Evolutionary conservation across 2,329 filamentous ascomycete genomes (phyloP), one percentile per base, ranked within the genome.

Genomic region (Hymenoscyphus fructigenus): DNA sequence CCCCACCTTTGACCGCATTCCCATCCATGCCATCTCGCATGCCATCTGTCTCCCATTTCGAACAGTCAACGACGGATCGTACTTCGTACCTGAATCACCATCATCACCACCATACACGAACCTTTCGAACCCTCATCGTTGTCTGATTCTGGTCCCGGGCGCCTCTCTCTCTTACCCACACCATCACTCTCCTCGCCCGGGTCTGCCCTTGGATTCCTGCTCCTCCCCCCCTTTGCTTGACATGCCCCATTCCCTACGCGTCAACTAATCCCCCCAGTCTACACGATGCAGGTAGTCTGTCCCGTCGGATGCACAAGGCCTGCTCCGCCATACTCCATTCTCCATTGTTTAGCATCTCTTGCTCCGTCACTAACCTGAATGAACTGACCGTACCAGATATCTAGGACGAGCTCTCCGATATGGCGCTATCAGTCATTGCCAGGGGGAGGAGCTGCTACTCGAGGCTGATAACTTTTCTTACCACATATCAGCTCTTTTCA

Each of bases 381-480:
- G 38, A 20, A 55, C 44, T 38, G 12, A 32, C 38, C 59, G 41
- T 60, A 28, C 14, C 59, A 26, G 23, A 28, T 50, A 23, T 26
- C 47, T 50, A 50, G 20, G 6, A 23, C 28, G 41, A 57, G n/a
- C 34, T 14, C 32, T 32, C 47, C 47, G 47, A 50, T 50, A 50
- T 50, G n/a, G 47, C 47, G 47, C 47, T 50, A 23, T 50, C 23
- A 14, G n/a, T 50, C 47, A 58, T 32, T 44, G 34, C 64, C 62
- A 66, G 64, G 47, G 47, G 12, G 1, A 38, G 65, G 66, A 66
- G 66, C 58, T 58, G 56, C 29, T 55, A 29, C 67, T 68, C 67
- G 68, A 72, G 71, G 71, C 71, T 73, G 71, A 73, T 70, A 65
- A 34, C 63, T 69, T 66, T 50, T 71, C 71, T 73, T 67, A 73